Conservation (phyloP, 352 stramenopile species). For the Phytophthora brassicae region DNA sequence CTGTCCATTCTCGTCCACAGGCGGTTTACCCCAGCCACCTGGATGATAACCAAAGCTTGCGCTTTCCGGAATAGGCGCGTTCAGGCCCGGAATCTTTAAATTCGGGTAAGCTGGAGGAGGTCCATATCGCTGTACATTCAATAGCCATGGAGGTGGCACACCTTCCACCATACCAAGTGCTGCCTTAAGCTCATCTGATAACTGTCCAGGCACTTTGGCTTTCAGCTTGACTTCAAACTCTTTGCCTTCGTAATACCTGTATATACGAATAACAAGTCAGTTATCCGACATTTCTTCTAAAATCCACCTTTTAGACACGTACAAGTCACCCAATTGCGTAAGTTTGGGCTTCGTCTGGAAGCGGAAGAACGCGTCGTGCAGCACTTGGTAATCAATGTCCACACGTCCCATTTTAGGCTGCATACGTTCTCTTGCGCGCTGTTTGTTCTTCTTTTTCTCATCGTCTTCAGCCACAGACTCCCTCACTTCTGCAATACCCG, state of each 20-base stretch:
- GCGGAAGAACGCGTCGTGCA: constrained; percentile 99
- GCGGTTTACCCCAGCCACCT: constrained; percentile 97
- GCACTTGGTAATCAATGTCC: constrained; percentile 98
- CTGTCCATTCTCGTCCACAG: constrained; percentile 94
- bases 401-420: constrained; percentile 96
- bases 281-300: too few species aligned
- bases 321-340: constrained; percentile 81
- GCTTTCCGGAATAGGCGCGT: constrained; percentile 94
- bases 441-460: constrained; percentile 91
- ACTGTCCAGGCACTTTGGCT: constrained; percentile 87
- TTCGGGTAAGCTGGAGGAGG: constrained; percentile 96
- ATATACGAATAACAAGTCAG: background rate
- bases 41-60: constrained; percentile 96
- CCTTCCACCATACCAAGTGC: constrained; percentile 95
- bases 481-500: constrained; percentile 87
- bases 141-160: constrained; percentile 95
- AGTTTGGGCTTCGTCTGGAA: constrained; percentile 98
- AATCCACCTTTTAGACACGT: constrained; percentile 13
- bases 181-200: constrained; percentile 87
- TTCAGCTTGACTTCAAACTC: constrained; percentile 94
- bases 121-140: constrained; percentile 99
- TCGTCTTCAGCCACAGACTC: constrained; percentile 81
- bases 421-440: constrained; percentile 92
- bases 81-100: constrained; percentile 96
- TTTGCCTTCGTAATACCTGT: constrained; percentile 98